A percentile compares a stretch with the other conserved stretches of the same genome.
Conservation (phyloP, 2,329 filamentous ascomycete species). For the Aphanocladium album region DNA sequence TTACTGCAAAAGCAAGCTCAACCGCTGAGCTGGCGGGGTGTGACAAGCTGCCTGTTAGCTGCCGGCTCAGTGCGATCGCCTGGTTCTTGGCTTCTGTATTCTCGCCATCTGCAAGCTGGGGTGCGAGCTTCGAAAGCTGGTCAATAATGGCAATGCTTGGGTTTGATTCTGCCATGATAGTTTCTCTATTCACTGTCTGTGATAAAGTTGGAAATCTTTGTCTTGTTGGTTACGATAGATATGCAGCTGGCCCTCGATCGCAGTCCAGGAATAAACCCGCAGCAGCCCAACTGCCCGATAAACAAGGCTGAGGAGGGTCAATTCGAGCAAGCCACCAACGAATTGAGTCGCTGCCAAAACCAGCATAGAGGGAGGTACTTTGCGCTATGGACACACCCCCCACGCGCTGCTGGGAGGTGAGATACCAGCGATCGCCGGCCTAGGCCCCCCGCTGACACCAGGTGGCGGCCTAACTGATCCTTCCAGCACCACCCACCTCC, state of each 20-base stretch:
- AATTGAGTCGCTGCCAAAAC: neutral
- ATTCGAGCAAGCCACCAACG: neutral
- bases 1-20: conserved; percentile 1
- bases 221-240: neutral
- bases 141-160: neutral
- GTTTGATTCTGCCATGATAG: neutral
- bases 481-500: neutral
- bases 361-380: neutral
- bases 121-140: neutral
- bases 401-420: neutral
- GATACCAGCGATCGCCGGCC: neutral
- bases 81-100: neutral
- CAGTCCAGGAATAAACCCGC: neutral
- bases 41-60: neutral
- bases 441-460: neutral
- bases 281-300: neutral
- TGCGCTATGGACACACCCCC: neutral
- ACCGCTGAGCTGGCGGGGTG: neutral
- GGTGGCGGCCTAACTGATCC: too few species aligned
- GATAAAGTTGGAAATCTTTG: too few species aligned
- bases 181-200: too few species aligned
- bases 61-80: neutral
- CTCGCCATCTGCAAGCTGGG: neutral
- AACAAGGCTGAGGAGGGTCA: neutral
- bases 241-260: neutral